These are phyloP conservation scores for Crucihimalaya himalaica DNA, from an alignment of 345 rosid species.

Conservation along the genomic window DNA sequence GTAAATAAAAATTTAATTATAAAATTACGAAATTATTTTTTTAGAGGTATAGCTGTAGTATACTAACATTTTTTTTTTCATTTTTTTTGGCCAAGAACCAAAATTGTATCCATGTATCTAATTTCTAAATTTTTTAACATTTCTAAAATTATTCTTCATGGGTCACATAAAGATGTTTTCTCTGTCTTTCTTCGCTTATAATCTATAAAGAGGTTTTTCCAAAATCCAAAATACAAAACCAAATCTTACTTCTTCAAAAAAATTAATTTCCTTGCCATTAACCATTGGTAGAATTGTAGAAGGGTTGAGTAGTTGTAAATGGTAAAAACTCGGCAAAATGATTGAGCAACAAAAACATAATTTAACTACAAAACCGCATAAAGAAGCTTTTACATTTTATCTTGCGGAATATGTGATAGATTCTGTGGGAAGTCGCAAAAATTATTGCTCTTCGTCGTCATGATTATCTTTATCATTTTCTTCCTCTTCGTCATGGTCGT, in stretches of 20 bases:
- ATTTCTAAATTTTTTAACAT: neutral
- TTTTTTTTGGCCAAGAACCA: neutral
- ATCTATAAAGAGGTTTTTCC: neutral
- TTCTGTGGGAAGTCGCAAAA: neutral
- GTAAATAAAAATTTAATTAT: neutral
- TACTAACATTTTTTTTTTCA: neutral
- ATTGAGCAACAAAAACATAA: conserved; percentile 2
- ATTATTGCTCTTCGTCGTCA: neutral
- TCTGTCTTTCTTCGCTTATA: neutral
- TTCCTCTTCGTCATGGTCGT: conserved; percentile 47
- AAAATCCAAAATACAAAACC: neutral
- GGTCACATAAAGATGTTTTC: neutral
- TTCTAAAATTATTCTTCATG: neutral
- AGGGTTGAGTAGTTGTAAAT: neutral
- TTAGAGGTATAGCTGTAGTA: too few species aligned
- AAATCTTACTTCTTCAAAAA: neutral
- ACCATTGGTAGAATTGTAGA: neutral
- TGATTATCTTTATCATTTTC: conserved; percentile 11
- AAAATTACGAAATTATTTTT: neutral
- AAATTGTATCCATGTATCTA: too few species aligned
- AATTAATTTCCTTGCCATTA: neutral
- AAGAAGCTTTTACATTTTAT: conserved; percentile 12
- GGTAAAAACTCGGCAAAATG: neutral
- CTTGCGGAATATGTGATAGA: neutral
- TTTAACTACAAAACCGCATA: conserved; percentile 13